Evolutionary conservation across 1,284 basidiomycete genomes (phyloP).

Genomic region (Cryptococcus maquisensis): DNA sequence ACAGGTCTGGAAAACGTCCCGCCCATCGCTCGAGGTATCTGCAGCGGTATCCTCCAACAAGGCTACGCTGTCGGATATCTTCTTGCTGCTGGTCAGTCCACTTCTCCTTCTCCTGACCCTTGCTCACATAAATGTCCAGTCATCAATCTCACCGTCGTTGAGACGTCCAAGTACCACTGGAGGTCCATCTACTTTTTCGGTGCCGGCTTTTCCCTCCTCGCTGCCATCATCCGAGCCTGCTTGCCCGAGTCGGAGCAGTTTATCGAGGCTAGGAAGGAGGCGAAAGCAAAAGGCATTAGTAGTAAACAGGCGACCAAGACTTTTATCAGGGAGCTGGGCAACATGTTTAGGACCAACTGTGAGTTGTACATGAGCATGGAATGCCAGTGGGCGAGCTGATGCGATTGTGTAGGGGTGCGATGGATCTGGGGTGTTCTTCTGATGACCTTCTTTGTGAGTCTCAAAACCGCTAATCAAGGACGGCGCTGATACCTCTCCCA

Average conservation of each 20-base stretch:
- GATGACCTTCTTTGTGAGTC: slow-evolving; percentile 46
- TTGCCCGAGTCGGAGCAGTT: slow-evolving; percentile 82
- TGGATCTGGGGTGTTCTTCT: slow-evolving; percentile 70
- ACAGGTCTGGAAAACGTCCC: slow-evolving; percentile 83
- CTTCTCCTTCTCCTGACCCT: neutral
- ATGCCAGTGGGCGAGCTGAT: neutral
- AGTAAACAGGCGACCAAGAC: slow-evolving; percentile 57
- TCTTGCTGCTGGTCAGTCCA: neutral
- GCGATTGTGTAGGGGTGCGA: slow-evolving; percentile 56
- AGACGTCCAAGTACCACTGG: slow-evolving; percentile 48
- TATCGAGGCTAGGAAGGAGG: slow-evolving; percentile 47
- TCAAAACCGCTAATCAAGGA: neutral
- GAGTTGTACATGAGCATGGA: neutral
- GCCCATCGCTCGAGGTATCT: slow-evolving; percentile 76
- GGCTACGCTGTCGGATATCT: slow-evolving; percentile 58
- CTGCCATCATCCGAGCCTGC: slow-evolving; percentile 64
- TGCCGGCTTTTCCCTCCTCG: slow-evolving; percentile 67
- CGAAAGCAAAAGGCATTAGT: slow-evolving; percentile 46
- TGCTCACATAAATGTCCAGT: slow-evolving; percentile 46
- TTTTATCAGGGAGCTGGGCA: slow-evolving; percentile 65
- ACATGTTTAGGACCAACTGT: slow-evolving; percentile 76
- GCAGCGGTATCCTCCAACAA: slow-evolving; percentile 77
- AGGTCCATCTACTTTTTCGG: slow-evolving; percentile 53
- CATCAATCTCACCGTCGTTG: slow-evolving; percentile 62
- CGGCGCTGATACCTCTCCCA: neutral